These are phyloP conservation scores for Musa beccarii DNA, from an alignment of 176 grass and related monocot species.

Conservation along the genomic window DNA sequence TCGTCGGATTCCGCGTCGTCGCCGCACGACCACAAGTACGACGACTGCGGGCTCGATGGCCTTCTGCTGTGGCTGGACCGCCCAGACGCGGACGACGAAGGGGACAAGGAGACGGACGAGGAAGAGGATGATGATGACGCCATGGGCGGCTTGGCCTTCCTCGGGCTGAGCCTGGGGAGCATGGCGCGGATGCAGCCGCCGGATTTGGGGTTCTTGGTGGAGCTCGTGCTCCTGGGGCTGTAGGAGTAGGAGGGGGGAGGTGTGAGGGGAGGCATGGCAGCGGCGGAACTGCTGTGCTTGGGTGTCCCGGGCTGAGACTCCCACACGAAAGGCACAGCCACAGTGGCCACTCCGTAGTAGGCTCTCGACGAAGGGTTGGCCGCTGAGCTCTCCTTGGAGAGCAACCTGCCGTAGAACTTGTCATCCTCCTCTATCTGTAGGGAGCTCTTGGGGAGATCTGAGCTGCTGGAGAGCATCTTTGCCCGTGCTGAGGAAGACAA, in stretches of 20 bases:
- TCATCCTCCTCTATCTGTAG: slow-evolving; percentile 52
- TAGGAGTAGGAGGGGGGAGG: slow-evolving; percentile 60
- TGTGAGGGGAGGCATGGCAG: slow-evolving; percentile 34
- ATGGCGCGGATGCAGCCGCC: slow-evolving; percentile 32
- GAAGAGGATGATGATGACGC: slow-evolving; percentile 15
- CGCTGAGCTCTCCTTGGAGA: slow-evolving; percentile 57
- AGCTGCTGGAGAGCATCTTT: neutral
- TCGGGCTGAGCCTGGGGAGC: slow-evolving; percentile 25
- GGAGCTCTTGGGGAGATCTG: slow-evolving; percentile 19
- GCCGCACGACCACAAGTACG: neutral
- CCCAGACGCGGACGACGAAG: neutral
- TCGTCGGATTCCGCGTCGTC: neutral
- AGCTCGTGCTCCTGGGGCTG: neutral
- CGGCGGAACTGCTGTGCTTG: slow-evolving; percentile 29
- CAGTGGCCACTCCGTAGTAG: slow-evolving; percentile 64
- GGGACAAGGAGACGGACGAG: neutral
- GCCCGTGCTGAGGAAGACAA: neutral
- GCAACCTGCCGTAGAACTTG: slow-evolving; percentile 81
- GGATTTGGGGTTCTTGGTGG: slow-evolving; percentile 28
- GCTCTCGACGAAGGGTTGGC: slow-evolving; percentile 80
- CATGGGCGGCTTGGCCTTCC: slow-evolving; percentile 6
- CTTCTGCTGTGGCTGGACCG: neutral
- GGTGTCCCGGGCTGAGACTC: slow-evolving; percentile 88
- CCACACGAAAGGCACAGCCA: slow-evolving; percentile 78
- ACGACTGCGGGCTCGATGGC: neutral